Conservation (phyloP, 164 flowering plant genomes). For the Cinnamomum chago region DNA sequence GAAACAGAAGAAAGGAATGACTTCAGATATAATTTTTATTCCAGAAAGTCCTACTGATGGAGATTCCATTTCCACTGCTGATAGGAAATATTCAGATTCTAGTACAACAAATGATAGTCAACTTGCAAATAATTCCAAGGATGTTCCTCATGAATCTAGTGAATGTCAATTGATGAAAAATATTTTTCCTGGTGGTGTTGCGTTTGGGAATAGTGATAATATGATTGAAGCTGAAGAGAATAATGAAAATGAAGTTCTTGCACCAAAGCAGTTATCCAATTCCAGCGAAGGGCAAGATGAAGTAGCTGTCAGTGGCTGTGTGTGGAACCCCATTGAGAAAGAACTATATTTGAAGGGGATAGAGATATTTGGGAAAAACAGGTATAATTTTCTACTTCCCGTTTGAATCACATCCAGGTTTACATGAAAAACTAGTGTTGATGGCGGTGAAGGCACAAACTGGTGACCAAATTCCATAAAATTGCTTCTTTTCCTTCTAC, state of each 20-base stretch:
- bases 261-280: slow-evolving; percentile 19
- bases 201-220: slow-evolving; percentile 15
- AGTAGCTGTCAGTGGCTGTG: slow-evolving; percentile 19
- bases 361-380: slow-evolving; percentile 92
- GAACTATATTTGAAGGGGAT: slow-evolving; percentile 85
- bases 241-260: slow-evolving; percentile 18
- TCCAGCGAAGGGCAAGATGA: slow-evolving; percentile 17
- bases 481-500: no score
- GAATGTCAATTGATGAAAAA: slow-evolving; percentile 7
- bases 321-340: slow-evolving; percentile 86
- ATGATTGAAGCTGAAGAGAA: slow-evolving; percentile 15
- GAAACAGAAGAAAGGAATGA: slow-evolving; percentile 24
- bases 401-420: no score
- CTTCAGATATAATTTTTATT: slow-evolving; percentile 9
- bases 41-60: slow-evolving; percentile 9
- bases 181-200: slow-evolving; percentile 11
- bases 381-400: slow-evolving; percentile 33
- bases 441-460: no score
- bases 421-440: no score
- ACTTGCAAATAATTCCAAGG: slow-evolving; percentile 9
- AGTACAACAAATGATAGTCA: slow-evolving; percentile 14
- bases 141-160: slow-evolving; percentile 13
- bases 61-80: slow-evolving; percentile 1
- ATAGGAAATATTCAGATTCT: slow-evolving; percentile 6
- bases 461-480: no score